Percentiles rank a stretch among this genome's conserved stretches.
These are phyloP conservation scores for Pochonia chlamydosporia DNA, from an alignment of 2,329 filamentous ascomycete genomes.

Conservation along the genomic window DNA sequence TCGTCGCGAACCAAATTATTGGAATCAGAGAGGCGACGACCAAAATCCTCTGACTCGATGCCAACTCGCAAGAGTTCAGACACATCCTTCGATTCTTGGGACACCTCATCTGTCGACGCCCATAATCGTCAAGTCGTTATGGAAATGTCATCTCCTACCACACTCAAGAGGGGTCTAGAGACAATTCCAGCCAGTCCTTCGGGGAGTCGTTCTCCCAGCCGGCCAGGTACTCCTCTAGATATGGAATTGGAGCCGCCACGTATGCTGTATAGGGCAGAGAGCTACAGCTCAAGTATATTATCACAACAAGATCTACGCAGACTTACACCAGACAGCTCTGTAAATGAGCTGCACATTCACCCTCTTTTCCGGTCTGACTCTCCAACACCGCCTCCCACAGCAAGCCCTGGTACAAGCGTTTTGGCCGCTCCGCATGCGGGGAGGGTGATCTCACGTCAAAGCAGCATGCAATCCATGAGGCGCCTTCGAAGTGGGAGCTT, in stretches of 20 bases:
- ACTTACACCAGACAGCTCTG: constrained; percentile 17
- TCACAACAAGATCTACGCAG: constrained; percentile 22
- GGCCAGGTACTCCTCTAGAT: constrained; percentile 47
- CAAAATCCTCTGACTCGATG: constrained; percentile 43
- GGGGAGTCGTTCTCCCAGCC: constrained; percentile 57
- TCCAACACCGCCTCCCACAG: constrained; percentile 58
- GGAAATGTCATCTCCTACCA: constrained; percentile 39
- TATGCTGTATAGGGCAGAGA: constrained; percentile 39
- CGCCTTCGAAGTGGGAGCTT: constrained; percentile 53
- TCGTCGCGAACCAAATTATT: constrained; percentile 52
- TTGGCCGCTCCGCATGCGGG: constrained; percentile 64
- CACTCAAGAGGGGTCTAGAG: constrained; percentile 53
- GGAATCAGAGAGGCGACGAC: constrained; percentile 34
- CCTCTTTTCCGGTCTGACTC: constrained; percentile 72
- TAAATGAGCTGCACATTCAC: constrained; percentile 65
- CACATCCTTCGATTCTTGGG: constrained; percentile 72
- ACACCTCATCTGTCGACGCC: constrained; percentile 61
- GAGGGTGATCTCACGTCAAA: constrained; percentile 51
- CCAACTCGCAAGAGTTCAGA: constrained; percentile 33
- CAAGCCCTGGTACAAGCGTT: constrained; percentile 65
- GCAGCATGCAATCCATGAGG: constrained; percentile 43
- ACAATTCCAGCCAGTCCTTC: constrained; percentile 65
- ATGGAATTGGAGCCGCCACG: constrained; percentile 39
- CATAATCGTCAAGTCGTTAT: constrained; percentile 54
- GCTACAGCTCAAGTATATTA: constrained; percentile 39